Evolutionary conservation across 106 monocot genomes (phyloP), one percentile per base, ranked within the genome.

Genomic region (Dendrobium huoshanense): DNA sequence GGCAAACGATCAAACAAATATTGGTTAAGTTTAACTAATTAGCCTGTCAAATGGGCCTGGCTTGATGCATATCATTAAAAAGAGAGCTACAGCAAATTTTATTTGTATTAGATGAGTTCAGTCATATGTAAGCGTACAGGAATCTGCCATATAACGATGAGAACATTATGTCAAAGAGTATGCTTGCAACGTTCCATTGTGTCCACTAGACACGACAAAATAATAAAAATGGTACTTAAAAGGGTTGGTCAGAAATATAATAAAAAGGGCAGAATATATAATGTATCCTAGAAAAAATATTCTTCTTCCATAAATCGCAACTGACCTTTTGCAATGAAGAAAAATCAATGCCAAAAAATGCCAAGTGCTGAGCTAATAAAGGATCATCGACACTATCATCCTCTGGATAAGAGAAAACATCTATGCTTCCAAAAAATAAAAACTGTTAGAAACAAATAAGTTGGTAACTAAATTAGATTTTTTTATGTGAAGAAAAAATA

Each of bases 371-470:
- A 81, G 98, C 95, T 83, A 99, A 85, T 47, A 95, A 86, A 72
- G 98, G 98, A 84, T 99, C 98, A 81, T 93, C 98, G 74, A 99
- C 95, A 24, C 87, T 93, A 43, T 92, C 95, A 88, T 99, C 98
- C 91, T 99, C 98, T 33, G 95, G 98, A 78, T 99, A 99, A 37
- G 98, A 99, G 85, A 87, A 99, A 91, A 99, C 95, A 86, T 99
- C 98, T 99, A 95, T 86, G 82, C 80, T 85, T 87, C 78, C 86
- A 82, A 64, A 86, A 83, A 80, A 55, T 67, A 80, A 89, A 77
- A 31, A 55, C 41, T 44, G 4, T 19, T 61, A 74, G 74, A 18
- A 43, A 74, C 31, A 73, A 41, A 17, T 7, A 33, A 31, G 70
- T 70, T 37, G 10, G 15, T 37, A 33, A 70, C 13, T 70, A 15